phyloP scores from a whole-genome alignment of 176 grass and related monocot species.

The Melocanna baccifera region DNA sequence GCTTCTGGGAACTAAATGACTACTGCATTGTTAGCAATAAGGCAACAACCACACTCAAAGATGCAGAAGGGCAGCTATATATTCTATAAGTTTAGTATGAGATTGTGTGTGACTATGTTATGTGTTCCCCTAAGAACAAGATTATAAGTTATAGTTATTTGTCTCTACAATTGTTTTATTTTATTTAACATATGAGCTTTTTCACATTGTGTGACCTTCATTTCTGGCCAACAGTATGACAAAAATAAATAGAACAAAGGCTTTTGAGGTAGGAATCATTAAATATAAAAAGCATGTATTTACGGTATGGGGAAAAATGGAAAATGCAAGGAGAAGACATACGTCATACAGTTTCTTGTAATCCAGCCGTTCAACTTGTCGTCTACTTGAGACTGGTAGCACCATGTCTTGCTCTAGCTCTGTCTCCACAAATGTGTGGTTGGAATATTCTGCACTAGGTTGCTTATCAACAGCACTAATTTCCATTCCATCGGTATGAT shows the following conservation, averaged over 20 bases:
- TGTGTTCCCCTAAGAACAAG: background rate
- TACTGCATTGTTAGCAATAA: background rate
- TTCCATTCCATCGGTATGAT: background rate
- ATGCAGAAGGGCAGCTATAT: background rate
- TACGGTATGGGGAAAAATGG: background rate
- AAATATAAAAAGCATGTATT: constrained; percentile 22
- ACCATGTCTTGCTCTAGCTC: constrained; percentile 48
- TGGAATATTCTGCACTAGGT: background rate
- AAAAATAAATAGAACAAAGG: constrained; percentile 6
- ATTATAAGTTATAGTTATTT: background rate
- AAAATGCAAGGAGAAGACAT: constrained; percentile 35
- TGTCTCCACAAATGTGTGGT: constrained; percentile 15
- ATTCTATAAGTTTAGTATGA: background rate
- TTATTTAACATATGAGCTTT: background rate
- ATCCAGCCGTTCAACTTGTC: constrained; percentile 63
- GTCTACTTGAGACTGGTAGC: constrained; percentile 47
- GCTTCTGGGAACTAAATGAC: background rate
- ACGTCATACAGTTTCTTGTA: constrained; percentile 92
- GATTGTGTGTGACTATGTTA: constrained; percentile 7
- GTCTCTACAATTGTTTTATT: background rate
- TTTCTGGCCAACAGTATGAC: constrained; percentile 15
- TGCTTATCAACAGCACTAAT: background rate
- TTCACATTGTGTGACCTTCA: background rate
- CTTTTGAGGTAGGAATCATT: background rate
- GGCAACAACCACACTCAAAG: background rate